phyloP scores from a whole-genome alignment of 73 alveolate genomes.

The Paramecium sonneborni region DNA sequence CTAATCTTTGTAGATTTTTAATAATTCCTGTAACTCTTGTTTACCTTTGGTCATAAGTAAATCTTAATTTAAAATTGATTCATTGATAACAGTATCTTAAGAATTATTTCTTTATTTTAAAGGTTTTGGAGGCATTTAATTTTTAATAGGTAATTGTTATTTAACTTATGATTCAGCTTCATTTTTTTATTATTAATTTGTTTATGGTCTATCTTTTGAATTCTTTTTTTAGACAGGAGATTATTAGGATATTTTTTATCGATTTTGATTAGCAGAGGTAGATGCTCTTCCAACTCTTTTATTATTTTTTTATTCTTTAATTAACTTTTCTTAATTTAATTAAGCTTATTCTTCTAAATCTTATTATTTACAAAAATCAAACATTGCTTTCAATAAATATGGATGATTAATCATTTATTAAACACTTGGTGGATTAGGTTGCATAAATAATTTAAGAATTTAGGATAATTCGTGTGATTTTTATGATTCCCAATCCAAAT shows the following conservation, averaged over 20 bases:
- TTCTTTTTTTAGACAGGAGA: background rate
- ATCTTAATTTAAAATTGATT: background rate
- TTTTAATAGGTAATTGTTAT: background rate
- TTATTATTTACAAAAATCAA: slow-evolving; percentile 53
- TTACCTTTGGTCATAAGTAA: background rate
- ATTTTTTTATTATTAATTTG: background rate
- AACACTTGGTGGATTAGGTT: slow-evolving; percentile 50
- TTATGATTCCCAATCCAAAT: slow-evolving; percentile 3
- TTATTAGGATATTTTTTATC: background rate
- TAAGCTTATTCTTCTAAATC: background rate
- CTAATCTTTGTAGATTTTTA: background rate
- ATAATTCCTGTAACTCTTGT: background rate
- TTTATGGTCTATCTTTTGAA: background rate
- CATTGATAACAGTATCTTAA: background rate
- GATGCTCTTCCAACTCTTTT: slow-evolving; percentile 13
- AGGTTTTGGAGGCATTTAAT: background rate
- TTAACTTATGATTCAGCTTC: background rate
- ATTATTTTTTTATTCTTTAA: background rate
- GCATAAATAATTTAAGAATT: background rate
- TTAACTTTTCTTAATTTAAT: slow-evolving; percentile 5
- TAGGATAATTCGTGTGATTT: background rate
- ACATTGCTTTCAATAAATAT: slow-evolving; percentile 42
- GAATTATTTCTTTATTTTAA: background rate
- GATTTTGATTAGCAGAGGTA: background rate
- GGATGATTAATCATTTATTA: slow-evolving; percentile 52